phyloP scores from a whole-genome alignment of 2,329 filamentous ascomycete genomes.

The Colletotrichum costaricense region DNA sequence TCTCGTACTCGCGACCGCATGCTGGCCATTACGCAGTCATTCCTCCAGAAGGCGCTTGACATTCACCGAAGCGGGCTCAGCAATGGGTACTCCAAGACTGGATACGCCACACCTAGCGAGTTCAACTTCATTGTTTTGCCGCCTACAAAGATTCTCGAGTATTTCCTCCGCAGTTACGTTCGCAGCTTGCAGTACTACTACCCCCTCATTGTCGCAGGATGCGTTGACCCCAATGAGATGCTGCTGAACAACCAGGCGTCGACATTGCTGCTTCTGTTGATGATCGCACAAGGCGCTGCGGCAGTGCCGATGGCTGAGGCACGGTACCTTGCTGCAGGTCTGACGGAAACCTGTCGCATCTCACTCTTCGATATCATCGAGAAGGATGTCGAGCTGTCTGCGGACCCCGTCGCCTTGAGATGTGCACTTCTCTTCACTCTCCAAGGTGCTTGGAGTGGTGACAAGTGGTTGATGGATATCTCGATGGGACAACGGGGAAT shows the following conservation, averaged over 20 bases:
- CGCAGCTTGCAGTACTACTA: constrained; percentile 76
- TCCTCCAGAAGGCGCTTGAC: constrained; percentile 76
- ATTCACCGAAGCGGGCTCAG: constrained; percentile 68
- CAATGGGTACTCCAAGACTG: constrained; percentile 51
- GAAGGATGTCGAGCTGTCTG: constrained; percentile 75
- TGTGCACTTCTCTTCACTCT: constrained; percentile 76
- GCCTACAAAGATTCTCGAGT: constrained; percentile 73
- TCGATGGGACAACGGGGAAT: constrained; percentile 79
- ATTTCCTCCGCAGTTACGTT: constrained; percentile 74
- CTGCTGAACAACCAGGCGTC: constrained; percentile 74
- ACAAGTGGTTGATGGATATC: constrained; percentile 84
- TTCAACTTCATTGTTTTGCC: constrained; percentile 75
- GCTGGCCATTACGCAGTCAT: constrained; percentile 77
- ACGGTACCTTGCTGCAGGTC: constrained; percentile 71
- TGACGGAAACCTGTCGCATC: constrained; percentile 78
- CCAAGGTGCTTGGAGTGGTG: constrained; percentile 78
- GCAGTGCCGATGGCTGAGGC: constrained; percentile 74
- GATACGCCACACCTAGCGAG: constrained; percentile 58
- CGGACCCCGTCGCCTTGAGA: constrained; percentile 72
- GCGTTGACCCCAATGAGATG: constrained; percentile 75
- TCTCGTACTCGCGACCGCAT: constrained; percentile 72
- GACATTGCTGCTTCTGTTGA: constrained; percentile 74
- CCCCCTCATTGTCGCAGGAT: constrained; percentile 68
- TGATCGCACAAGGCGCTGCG: constrained; percentile 78
- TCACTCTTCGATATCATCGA: constrained; percentile 79